phyloP scores from a whole-genome alignment of 768 basidiomycete genomes.

The Calocera viscosa region DNA sequence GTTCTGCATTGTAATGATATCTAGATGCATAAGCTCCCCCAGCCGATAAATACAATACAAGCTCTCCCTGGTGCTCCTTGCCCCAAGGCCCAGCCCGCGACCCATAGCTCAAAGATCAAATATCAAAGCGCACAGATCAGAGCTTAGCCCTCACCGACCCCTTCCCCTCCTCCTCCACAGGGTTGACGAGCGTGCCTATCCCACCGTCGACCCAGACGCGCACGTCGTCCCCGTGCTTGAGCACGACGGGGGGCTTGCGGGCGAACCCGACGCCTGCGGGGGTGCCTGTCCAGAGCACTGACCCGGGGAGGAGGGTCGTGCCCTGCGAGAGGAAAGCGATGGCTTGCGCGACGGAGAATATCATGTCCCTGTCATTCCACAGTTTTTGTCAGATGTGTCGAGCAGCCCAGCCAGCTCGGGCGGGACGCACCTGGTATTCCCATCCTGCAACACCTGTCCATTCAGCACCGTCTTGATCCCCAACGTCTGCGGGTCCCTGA shows the following conservation, averaged over 20 bases:
- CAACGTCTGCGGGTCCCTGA: conserved; percentile 55
- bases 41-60: neutral
- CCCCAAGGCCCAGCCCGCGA: too few relatives aligned
- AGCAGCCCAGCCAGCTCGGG: too few relatives aligned
- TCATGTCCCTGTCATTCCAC: conserved; percentile 49
- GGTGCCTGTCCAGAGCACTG: conserved; percentile 58
- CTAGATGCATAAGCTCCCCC: neutral
- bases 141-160: neutral
- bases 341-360: conserved; percentile 67
- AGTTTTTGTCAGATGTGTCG: too few relatives aligned
- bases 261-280: conserved; percentile 63
- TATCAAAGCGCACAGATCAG: too few relatives aligned
- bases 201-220: conserved; percentile 56
- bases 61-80: neutral
- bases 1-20: neutral
- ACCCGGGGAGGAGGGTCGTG: conserved; percentile 69
- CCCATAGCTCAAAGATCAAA: too few relatives aligned
- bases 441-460: conserved; percentile 55
- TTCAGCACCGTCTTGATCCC: conserved; percentile 55
- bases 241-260: conserved; percentile 52
- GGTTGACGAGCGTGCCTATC: conserved; percentile 68
- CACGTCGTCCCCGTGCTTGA: conserved; percentile 64
- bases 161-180: conserved; percentile 52
- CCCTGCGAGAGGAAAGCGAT: conserved; percentile 72
- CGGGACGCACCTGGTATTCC: conserved; percentile 57